phyloP scores from a whole-genome alignment of 306 rosid species.

The Dicorynia guianensis region DNA sequence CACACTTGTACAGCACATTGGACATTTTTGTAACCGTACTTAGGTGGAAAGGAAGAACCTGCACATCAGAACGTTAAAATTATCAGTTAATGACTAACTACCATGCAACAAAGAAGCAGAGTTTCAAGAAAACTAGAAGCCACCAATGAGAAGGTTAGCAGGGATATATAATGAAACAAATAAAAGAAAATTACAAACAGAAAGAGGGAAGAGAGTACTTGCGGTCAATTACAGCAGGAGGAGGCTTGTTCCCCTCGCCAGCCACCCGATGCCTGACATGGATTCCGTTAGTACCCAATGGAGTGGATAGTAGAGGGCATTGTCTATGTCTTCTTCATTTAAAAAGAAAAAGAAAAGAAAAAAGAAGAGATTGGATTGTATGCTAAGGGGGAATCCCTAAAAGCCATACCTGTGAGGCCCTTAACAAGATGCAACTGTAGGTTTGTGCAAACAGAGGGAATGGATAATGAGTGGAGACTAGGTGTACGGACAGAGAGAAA shows the following conservation, averaged over 20 bases:
- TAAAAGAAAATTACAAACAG: neutral
- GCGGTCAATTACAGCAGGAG: constrained; percentile 40
- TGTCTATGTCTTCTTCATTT: neutral
- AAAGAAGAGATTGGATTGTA: constrained; percentile 32
- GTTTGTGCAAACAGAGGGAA: constrained; percentile 45
- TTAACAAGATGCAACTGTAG: constrained; percentile 48
- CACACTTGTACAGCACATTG: constrained; percentile 14
- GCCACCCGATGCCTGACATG: constrained; percentile 55
- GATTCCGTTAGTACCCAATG: constrained; percentile 58
- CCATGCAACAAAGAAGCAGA: constrained; percentile 34
- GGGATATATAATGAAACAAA: constrained; percentile 31
- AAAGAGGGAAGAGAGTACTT: constrained; percentile 38
- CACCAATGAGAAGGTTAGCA: constrained; percentile 29
- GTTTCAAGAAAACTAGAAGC: constrained; percentile 49
- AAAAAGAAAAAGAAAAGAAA: neutral
- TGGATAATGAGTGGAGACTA: constrained; percentile 49
- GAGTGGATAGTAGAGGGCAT: constrained; percentile 34
- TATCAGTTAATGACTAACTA: constrained; percentile 34
- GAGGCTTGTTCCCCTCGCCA: constrained; percentile 36
- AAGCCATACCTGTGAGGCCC: constrained; percentile 56
- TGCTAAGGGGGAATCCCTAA: constrained; percentile 45
- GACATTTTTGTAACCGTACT: constrained; percentile 41
- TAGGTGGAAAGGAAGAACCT: constrained; percentile 19
- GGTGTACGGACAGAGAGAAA: constrained; percentile 28
- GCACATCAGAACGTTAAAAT: constrained; percentile 30